phyloP scores from a whole-genome alignment of 768 basidiomycete species.

The Lentinula aciculospora region DNA sequence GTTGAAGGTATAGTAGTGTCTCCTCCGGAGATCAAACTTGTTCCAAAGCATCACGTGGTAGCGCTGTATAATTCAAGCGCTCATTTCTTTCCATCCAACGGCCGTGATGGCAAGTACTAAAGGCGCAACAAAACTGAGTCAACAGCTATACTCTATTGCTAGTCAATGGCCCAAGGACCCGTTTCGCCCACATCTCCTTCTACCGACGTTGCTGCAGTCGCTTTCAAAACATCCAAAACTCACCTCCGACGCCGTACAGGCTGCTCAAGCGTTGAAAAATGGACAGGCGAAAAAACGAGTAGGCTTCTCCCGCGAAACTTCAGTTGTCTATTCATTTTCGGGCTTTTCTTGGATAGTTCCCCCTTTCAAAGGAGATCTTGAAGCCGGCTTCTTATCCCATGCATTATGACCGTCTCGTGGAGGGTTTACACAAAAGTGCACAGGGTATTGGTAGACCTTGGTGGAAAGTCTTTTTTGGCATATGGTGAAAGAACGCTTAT shows the following conservation, averaged over 20 bases:
- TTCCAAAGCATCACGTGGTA: too few species aligned
- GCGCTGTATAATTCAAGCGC: background rate
- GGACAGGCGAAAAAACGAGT: constrained; percentile 59
- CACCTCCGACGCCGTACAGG: constrained; percentile 52
- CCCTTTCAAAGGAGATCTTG: constrained; percentile 56
- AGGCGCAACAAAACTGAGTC: constrained; percentile 30
- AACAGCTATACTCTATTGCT: constrained; percentile 51
- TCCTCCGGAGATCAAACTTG: too few species aligned
- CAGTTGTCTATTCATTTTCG: constrained; percentile 10
- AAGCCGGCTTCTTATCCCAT: constrained; percentile 66
- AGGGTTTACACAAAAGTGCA: constrained; percentile 70
- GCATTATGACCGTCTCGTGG: constrained; percentile 68
- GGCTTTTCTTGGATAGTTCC: constrained; percentile 43
- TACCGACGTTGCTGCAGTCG: constrained; percentile 57
- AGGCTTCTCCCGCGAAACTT: constrained; percentile 29
- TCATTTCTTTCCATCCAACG: background rate
- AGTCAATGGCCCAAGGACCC: constrained; percentile 66
- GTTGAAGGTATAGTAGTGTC: too few species aligned
- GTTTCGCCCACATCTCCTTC: constrained; percentile 72
- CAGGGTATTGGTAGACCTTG: constrained; percentile 73
- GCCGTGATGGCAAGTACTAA: background rate
- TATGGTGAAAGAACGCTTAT: constrained; percentile 43
- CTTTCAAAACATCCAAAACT: constrained; percentile 66
- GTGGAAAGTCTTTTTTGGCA: constrained; percentile 80
- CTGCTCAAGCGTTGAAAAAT: constrained; percentile 48